Percentiles rank a stretch among this genome's conserved stretches.
Evolutionary conservation across 129 eudicot species (phyloP).

Genomic region (Escallonia herrerae): DNA sequence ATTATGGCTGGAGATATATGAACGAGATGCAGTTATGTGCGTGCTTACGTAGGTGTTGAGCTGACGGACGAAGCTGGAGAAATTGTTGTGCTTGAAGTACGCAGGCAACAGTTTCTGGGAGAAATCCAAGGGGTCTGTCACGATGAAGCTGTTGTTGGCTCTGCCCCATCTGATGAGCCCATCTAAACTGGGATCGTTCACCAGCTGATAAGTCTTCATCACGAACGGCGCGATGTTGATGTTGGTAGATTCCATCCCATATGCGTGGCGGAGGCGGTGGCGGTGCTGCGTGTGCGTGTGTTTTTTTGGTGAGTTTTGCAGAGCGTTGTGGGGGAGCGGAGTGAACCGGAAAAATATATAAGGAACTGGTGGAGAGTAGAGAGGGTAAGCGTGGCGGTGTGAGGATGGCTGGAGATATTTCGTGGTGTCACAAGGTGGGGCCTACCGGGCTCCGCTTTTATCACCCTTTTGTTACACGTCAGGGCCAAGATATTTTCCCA

Average conservation of each 20-base stretch:
- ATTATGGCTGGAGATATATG: too few relatives aligned
- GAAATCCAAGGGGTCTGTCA: constrained; percentile 58
- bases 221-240: constrained; percentile 63
- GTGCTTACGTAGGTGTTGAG: constrained; percentile 71
- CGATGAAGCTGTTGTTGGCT: constrained; percentile 62
- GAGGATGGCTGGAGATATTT: constrained; percentile 3
- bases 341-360: constrained; percentile 1
- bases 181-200: constrained; percentile 53
- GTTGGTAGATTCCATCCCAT: constrained; percentile 29
- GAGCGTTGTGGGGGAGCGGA: neutral
- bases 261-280: neutral
- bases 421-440: constrained; percentile 3
- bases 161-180: constrained; percentile 54
- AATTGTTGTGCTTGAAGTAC: constrained; percentile 67
- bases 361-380: neutral
- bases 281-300: too few relatives aligned
- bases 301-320: neutral
- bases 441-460: constrained; percentile 5
- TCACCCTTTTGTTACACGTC: constrained; percentile 3
- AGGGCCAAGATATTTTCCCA: constrained; percentile 16
- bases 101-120: constrained; percentile 54
- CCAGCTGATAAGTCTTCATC: constrained; percentile 83
- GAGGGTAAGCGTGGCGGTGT: neutral
- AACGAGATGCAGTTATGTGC: too few relatives aligned
- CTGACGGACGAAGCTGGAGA: constrained; percentile 74